Conservation (phyloP, 306 rosid genomes). For the Myrica gale region DNA sequence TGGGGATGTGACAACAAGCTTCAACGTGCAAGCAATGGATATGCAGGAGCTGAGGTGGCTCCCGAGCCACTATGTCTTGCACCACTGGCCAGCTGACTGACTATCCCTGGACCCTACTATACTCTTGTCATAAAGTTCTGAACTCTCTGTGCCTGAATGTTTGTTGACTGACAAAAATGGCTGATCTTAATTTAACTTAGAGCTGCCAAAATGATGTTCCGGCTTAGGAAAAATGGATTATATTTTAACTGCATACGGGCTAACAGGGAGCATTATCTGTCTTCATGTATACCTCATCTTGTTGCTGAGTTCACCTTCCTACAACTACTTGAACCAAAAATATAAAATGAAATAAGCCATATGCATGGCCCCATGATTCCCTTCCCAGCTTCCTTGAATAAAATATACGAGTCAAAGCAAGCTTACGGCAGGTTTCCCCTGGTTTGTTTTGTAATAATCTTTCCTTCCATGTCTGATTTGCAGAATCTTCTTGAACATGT, state of each 20-base stretch:
- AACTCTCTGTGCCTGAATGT: background rate
- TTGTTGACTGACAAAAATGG: background rate
- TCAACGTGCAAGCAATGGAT: constrained; percentile 36
- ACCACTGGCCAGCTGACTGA: constrained; percentile 26
- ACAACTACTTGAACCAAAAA: background rate
- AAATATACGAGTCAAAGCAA: background rate
- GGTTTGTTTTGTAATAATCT: background rate
- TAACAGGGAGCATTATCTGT: background rate
- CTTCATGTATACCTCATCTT: background rate
- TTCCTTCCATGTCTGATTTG: background rate
- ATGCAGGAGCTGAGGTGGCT: constrained; percentile 51
- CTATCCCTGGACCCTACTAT: background rate
- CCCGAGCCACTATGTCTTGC: constrained; percentile 26
- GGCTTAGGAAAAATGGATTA: background rate
- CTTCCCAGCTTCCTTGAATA: background rate
- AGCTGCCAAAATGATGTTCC: background rate
- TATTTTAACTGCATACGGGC: background rate
- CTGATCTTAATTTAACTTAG: background rate
- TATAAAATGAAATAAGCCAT: background rate
- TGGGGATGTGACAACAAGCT: constrained; percentile 54
- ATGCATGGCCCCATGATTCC: background rate
- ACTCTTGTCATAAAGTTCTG: background rate
- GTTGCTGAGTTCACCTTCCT: background rate
- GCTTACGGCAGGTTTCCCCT: background rate
- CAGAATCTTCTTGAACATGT: background rate